Evolutionary conservation across 768 basidiomycete species (phyloP).

Genomic region (Termitomyces sp.): DNA sequence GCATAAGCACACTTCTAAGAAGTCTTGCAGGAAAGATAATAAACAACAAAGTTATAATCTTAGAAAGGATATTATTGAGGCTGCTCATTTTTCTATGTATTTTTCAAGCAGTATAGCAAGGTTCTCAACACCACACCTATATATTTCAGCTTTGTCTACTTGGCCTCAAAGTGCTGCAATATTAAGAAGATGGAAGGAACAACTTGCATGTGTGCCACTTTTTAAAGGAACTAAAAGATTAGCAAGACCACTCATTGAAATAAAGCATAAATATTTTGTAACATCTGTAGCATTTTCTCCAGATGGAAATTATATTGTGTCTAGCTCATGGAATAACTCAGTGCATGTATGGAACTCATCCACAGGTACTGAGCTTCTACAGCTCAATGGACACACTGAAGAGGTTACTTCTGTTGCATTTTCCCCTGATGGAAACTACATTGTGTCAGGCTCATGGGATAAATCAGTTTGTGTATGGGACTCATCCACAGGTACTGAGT

Average conservation of each 20-base stretch:
- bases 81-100: not conserved
- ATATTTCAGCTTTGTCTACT: not conserved
- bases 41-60: not conserved
- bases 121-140: not conserved
- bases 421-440: not conserved
- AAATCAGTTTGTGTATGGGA: not conserved
- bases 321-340: not conserved
- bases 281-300: no score
- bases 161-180: not conserved
- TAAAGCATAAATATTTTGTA: not conserved
- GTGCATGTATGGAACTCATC: not conserved
- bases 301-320: not conserved
- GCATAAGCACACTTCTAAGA: not conserved
- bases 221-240: not conserved
- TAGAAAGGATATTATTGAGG: not conserved
- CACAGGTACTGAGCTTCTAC: not conserved
- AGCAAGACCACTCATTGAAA: not conserved
- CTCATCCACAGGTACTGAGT: not conserved
- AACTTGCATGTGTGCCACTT: not conserved
- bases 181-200: not conserved
- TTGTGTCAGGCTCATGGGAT: not conserved
- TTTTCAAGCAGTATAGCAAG: not conserved
- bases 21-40: not conserved
- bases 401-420: not conserved
- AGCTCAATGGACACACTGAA: not conserved